A percentile compares a stretch with the other conserved stretches of the same genome.
Evolutionary conservation across 345 rosid species (phyloP).

Genomic region (Mercurialis annua): DNA sequence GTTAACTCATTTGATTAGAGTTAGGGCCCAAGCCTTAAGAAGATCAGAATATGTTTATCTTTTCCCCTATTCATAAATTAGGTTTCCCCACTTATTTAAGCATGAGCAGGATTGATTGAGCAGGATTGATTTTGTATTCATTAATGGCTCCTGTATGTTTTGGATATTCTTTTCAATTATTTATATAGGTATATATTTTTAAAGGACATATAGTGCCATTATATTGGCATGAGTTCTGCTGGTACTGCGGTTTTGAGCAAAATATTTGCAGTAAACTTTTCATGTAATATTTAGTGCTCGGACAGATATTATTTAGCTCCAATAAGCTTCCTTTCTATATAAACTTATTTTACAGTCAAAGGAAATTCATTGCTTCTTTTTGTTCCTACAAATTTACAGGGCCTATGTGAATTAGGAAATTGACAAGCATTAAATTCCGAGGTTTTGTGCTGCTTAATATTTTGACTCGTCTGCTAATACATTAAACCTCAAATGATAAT

Average conservation of each 20-base stretch:
- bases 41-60: background rate
- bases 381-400: slow-evolving; percentile 16
- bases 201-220: too few relatives aligned
- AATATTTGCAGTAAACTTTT: too few relatives aligned
- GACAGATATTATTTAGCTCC: background rate
- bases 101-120: background rate
- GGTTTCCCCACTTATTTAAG: background rate
- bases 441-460: background rate
- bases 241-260: background rate
- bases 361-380: background rate
- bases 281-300: background rate
- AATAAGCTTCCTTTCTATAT: background rate
- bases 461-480: background rate
- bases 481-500: slow-evolving; percentile 5
- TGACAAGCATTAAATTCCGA: slow-evolving; percentile 4
- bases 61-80: background rate
- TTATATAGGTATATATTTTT: too few relatives aligned
- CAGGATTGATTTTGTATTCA: background rate
- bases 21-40: too few relatives aligned
- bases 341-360: slow-evolving; percentile 4
- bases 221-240: background rate
- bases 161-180: too few relatives aligned
- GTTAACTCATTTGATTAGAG: background rate
- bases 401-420: background rate
- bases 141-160: background rate